Conservation (phyloP, 805 yeast genomes). For the Tetrapisispora iriomotensis region DNA sequence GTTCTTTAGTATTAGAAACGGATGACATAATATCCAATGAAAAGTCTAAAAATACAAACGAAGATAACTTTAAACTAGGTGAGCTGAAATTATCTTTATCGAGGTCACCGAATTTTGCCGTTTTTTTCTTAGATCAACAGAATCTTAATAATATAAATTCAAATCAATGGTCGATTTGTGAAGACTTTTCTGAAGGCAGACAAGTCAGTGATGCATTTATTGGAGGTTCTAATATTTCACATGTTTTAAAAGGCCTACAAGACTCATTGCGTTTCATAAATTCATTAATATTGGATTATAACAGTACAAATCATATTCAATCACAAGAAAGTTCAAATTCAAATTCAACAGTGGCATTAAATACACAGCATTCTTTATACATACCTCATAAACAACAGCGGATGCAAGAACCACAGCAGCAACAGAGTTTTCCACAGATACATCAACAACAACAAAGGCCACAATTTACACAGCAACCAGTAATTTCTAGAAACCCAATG, state of each 20-base stretch:
- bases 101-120: constrained; percentile 70
- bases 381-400: neutral
- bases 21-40: constrained; percentile 14
- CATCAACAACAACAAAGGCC: constrained; percentile 5
- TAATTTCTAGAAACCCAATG: constrained; percentile 1
- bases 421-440: neutral
- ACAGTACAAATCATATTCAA: constrained; percentile 4
- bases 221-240: constrained; percentile 57
- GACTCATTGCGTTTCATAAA: constrained; percentile 44
- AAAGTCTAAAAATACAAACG: constrained; percentile 7
- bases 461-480: constrained; percentile 13
- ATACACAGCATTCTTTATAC: neutral
- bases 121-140: constrained; percentile 45
- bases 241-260: constrained; percentile 52
- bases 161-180: constrained; percentile 49
- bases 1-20: constrained; percentile 44
- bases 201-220: constrained; percentile 62
- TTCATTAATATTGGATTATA: constrained; percentile 34
- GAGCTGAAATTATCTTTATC: constrained; percentile 43
- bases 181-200: constrained; percentile 75
- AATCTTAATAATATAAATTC: constrained; percentile 30
- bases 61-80: constrained; percentile 22
- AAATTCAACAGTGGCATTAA: neutral
- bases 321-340: neutral
- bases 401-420: constrained; percentile 5